Base-by-base conservation (phyloP, 1,139 yeast genomes). In the Diutina scorzettiae region DNA sequence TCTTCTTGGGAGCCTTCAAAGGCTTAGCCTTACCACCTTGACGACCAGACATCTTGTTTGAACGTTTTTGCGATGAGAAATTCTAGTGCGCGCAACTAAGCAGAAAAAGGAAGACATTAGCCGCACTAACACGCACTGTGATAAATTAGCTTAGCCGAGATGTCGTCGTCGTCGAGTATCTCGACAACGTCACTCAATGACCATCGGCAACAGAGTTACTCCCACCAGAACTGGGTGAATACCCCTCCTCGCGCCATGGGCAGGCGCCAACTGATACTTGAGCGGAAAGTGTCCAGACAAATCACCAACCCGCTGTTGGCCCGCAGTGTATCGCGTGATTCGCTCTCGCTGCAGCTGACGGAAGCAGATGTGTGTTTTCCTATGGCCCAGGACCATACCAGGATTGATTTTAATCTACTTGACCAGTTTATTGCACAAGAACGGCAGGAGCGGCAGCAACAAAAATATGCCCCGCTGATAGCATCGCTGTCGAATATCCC, bases 291-390 rank as follows among this genome's bases (percentile, higher is more conserved):
- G 9, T 25, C 20, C 25, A 20, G 37, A 11, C 37, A 32, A 20
- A 19, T 20, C 14, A 32, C 37, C 25, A 32, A 20, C 11, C 37
- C 21, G n/a, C 37, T 32, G 37, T 21, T 32, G 12, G 25, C 37
- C 24, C 25, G 37, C 2, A 32, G 17, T 32, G 21, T 20, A 2
- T 32, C 37, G 17, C 24, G 21, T 32, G 25, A 32, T 19, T 32
- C 37, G 6, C 21, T 32, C 12, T 19, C 37, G 11, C 37, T 32
- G 37, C 24, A 32, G 6, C 25, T 19, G 56, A 86, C 96, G 0
- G 97, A 89, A 56, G 96, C 89, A 57, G 97, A 91, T 71, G 98
- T 91, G 40, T 91, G 97, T 67, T 87, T 89, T 63, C 97, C 98
- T 1, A 82, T 86, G 85, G 68, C 78, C 42, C 78, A 85, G 19